Evolutionary conservation across 169 alveolate genomes (phyloP), one percentile per base, ranked within the genome.

Genomic region (Plasmodium gonderi): DNA sequence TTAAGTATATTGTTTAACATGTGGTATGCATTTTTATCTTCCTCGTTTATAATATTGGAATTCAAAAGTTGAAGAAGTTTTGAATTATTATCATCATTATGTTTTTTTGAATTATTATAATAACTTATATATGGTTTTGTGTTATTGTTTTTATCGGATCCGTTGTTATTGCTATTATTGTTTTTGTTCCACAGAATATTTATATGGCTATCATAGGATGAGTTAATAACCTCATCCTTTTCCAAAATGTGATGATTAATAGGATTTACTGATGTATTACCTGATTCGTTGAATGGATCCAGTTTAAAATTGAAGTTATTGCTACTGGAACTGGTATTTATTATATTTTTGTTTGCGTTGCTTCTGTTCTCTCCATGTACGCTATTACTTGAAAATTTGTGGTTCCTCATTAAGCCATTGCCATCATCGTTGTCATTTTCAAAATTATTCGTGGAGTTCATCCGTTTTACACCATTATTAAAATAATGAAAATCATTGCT

Each of bases 11-110:
- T 74, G 79, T 23, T 87, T 49, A 87, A 42, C 9, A 87, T 44
- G 79, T 75, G 26, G 38, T 87, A 54, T 12, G 78, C 45, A 75
- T 42, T 87, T 87, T 87, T 54, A 17, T 87, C 93, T 36, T 74
- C 93, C 65, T 87, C 87, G 33, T 38, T 75, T 51, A 60, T 33
- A 51, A 51, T 44, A 17, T 44, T 74, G 6, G 79, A 26, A 45
- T 60, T 87, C 20, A 74, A 60, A 11, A 87, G 60, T 5, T 87
- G 85, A 14, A 68, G 44, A 38, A 75, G 47, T 17, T 80, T 80
- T 3, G 49, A 31, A 68, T 51, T 40, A 4, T 64, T 75, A 1
- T 85, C 89, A 36, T 29, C 79, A 74, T 12, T 17, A 5, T 11
- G n/a, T 31, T 38, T 74, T 49, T 74, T 49, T 14, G 44, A 23